Base-by-base conservation (phyloP, 2,329 filamentous ascomycete genomes). In the Phialemonium atrogriseum region DNA sequence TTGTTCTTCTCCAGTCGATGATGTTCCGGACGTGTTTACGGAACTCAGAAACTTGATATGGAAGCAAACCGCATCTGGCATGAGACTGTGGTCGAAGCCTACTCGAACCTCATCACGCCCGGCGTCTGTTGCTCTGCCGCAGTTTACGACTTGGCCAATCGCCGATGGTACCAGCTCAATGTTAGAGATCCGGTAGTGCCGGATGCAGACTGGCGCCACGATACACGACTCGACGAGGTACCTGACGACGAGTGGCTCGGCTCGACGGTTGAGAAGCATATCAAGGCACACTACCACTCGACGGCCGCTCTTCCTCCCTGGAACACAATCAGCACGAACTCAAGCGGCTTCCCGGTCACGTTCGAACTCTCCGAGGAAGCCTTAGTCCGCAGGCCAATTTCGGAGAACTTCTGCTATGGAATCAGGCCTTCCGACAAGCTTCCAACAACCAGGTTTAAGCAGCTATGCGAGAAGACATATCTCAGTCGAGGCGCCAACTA, bases 161-260 rank as follows among this genome's bases (percentile, higher is more conserved):
- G 40, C n/a, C 37, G 37, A 18, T 42, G 40, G 40, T 42, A 42
- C 30, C 27, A 32, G n/a, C 27, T 42, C 12, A 24, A 40, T 8
- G 32, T 40, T 14, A 11, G 24, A 7, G 40, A 42, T 12, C 16
- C 27, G 16, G 24, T 32, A n/a, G 30, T 31, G 8, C 24, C 13
- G 10, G 34, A 34, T 20, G 34, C 31, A 11, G 30, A 34, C 5
- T 39, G 37, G 37, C 27, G 24, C 13, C 24, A 25, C 16, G 10
- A 13, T 25, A 12, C 7, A 25, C 24, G n/a, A 25, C 16, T 25
- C 12, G 24, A 4, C 10, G 24, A 25, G 24, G n/a, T 13, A 25
- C 24, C 24, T 25, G 24, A n/a, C n/a, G 24, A 25, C 24, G n/a
- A 4, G 13, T 25, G 24, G 24, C 24, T 25, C 24, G 13, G 12